These are phyloP conservation scores for Hypoxylon intermedium DNA, from an alignment of 495 filamentous ascomycete genomes.

Conservation along the genomic window DNA sequence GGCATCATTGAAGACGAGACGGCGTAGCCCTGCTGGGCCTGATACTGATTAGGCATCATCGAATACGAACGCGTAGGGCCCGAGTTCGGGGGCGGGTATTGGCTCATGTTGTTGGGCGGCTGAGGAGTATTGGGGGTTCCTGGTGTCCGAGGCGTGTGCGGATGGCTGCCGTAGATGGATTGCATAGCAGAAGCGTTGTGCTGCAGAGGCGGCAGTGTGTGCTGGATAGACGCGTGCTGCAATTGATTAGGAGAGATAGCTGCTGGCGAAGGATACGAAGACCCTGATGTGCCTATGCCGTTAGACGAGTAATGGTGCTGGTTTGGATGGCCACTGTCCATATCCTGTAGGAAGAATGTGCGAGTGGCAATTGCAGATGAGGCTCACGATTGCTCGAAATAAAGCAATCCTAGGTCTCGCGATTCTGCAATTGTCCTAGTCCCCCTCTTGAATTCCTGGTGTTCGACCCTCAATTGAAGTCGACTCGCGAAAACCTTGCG, in stretches of 20 bases:
- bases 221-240: constrained; percentile 64
- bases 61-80: constrained; percentile 59
- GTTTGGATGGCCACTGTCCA: constrained; percentile 44
- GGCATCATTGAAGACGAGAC: constrained; percentile 70
- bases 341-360: constrained; percentile 33
- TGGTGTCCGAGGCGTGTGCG: constrained; percentile 68
- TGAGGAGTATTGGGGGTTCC: constrained; percentile 67
- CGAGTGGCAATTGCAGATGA: constrained; percentile 31
- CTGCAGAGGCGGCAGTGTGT: constrained; percentile 76
- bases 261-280: constrained; percentile 56
- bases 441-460: constrained; percentile 17
- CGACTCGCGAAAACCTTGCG: constrained; percentile 16
- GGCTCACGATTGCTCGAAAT: constrained; percentile 38
- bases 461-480: constrained; percentile 17
- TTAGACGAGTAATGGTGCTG: constrained; percentile 45
- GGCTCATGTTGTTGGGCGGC: constrained; percentile 66
- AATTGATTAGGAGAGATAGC: constrained; percentile 65
- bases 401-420: constrained; percentile 38
- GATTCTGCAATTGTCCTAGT: constrained; percentile 19
- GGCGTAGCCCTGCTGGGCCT: constrained; percentile 63
- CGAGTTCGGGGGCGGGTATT: constrained; percentile 64
- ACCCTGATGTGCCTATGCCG: constrained; percentile 44
- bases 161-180: constrained; percentile 63
- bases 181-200: constrained; percentile 69
- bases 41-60: constrained; percentile 59